Evolutionary conservation across 441 rosid species (phyloP), one percentile per base, ranked within the genome.

Genomic region (Adansonia rubrostipa): DNA sequence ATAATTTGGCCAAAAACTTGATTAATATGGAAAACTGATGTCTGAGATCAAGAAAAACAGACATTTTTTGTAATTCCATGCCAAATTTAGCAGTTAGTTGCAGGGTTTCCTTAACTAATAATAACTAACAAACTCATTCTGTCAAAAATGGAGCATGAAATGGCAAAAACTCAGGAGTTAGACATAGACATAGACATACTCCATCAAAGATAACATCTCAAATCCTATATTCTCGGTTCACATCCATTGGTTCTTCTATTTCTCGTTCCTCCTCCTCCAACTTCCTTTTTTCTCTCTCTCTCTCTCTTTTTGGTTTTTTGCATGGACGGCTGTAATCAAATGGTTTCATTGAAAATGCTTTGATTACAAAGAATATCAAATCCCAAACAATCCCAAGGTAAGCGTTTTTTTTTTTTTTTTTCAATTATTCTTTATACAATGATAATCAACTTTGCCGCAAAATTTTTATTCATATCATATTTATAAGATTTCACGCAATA

Each of bases 391-490:
- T 73, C 66, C 67, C 61, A 13, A 61, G 83, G 79, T 76, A 77
- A 24, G 5, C 3, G 0, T 1, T n/a, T 4, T 45, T 47, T 19
- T 3, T 15, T 6, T 15, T 2, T 54, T 42, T 14, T 33, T 17
- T 0, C 0, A 13, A 14, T 66, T 19, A 1, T n/a, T 36, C 9
- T 69, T 24, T 1, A 4, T 24, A 67, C 83, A 66, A 73, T 78
- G 79, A 83, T 67, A 77, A 44, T 66, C 63, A 62, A 77, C 78
- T 83, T 60, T 76, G 69, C 15, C 54, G 76, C 73, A 57, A 80
- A 24, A 36, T 78, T 75, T 33, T 50, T 64, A 19, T 64, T 64
- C 19, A 14, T n/a, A 33, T 4, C 19, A 75, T 14, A 53, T 51
- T 58, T 44, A 5, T 61, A 8, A 42, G 10, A 2, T 68, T 56